Evolutionary conservation across 2,329 filamentous ascomycete genomes (phyloP).

Genomic region (Fusarium neocosmosporiellum): DNA sequence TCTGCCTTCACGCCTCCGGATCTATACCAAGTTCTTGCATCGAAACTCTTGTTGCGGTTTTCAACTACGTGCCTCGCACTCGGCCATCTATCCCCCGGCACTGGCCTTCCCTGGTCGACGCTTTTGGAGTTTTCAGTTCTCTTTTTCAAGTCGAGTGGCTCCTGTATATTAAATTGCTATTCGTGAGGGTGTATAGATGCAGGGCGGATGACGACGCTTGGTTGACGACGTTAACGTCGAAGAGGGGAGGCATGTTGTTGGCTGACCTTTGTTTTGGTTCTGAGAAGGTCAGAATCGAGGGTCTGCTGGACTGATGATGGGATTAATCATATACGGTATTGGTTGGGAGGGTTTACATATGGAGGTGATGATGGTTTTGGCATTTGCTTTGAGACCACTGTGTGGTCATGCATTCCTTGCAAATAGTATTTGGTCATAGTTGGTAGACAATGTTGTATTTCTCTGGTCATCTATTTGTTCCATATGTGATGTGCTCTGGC

Average conservation of each 20-base stretch:
- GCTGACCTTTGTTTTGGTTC: neutral
- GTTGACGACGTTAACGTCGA: conserved; percentile 1
- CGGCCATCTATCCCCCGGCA: neutral
- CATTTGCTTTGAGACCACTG: conserved; percentile 5
- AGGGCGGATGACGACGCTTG: neutral
- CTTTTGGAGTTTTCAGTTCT: neutral
- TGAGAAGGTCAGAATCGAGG: neutral
- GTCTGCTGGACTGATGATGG: neutral
- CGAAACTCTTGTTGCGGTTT: conserved; percentile 6
- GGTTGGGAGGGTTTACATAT: conserved; percentile 15
- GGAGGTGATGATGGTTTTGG: conserved; percentile 8
- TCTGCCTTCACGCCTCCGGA: conserved; percentile 4
- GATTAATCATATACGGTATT: conserved; percentile 20
- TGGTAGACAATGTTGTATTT: conserved; percentile 10
- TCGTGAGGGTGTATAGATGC: conserved; percentile 2
- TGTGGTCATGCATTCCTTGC: conserved; percentile 4
- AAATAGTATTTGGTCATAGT: conserved; percentile 18
- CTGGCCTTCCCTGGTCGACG: neutral
- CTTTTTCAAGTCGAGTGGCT: conserved; percentile 1
- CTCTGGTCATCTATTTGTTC: neutral
- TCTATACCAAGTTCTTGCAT: conserved; percentile 3
- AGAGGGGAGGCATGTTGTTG: conserved; percentile 1
- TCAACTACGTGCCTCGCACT: neutral
- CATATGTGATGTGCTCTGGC: neutral
- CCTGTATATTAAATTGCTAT: conserved; percentile 36